Conservation (phyloP, 2,329 filamentous ascomycete species). For the Septoria petroselini region DNA sequence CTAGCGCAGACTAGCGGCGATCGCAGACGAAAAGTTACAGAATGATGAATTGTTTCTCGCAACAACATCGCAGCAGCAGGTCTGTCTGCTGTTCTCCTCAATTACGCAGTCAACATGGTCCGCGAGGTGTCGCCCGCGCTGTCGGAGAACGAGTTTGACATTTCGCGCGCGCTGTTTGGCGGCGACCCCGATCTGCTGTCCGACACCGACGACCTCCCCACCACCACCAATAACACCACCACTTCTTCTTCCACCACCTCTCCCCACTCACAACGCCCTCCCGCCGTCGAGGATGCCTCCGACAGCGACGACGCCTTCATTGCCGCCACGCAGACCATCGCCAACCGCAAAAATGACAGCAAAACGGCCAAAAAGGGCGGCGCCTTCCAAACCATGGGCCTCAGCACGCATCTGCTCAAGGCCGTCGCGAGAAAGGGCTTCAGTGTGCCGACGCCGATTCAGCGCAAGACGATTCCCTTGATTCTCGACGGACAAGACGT, state of each 20-base stretch:
- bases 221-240: background rate
- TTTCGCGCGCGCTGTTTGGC: conserved; percentile 64
- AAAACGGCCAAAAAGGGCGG: conserved; percentile 90
- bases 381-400: conserved; percentile 91
- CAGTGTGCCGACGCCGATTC: conserved; percentile 92
- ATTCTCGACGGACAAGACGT: conserved; percentile 88
- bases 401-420: conserved; percentile 80
- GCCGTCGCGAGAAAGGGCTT: conserved; percentile 93
- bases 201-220: conserved; percentile 9
- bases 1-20: too few species aligned
- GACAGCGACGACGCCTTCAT: conserved; percentile 79
- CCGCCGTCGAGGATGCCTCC: conserved; percentile 39
- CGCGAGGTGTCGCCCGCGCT: conserved; percentile 72
- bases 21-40: background rate
- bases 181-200: conserved; percentile 43
- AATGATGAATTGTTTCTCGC: background rate
- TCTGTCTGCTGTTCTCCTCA: conserved; percentile 1
- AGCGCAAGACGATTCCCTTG: conserved; percentile 91
- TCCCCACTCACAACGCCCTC: conserved; percentile 10
- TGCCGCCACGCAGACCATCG: conserved; percentile 78
- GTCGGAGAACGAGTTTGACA: conserved; percentile 91
- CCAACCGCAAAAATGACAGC: conserved; percentile 80
- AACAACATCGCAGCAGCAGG: conserved; percentile 4
- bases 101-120: conserved; percentile 24
- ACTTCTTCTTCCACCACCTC: too few species aligned